Evolutionary conservation across 192 early-diverging fungal species (phyloP), one percentile per base, ranked within the genome.

Genomic region (Entomortierella parvispora): DNA sequence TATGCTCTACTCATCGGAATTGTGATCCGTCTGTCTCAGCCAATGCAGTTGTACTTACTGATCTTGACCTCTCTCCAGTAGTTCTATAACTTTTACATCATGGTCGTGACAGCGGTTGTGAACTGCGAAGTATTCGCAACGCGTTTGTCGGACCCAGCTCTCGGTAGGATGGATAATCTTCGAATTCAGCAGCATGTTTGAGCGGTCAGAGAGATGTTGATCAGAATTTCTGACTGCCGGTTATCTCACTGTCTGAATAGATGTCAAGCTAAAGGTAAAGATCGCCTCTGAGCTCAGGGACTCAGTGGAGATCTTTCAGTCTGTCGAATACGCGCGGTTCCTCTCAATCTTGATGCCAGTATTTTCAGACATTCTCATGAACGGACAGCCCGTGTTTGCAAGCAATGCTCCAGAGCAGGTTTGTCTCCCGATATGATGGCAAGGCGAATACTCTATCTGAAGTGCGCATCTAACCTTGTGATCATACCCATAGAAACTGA

Each of bases 231-330:
- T 58, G n/a, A 1, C 46, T 25, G 18, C 20, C 23, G 18, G 5
- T 18, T 45, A 31, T 25, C 32, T 49, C 37, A n/a, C 11, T 15
- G 5, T 17, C 23, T 1, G 4, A 26, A 23, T 42, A 76, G 72
- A 76, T 62, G 47, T 76, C 17, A 83, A 83, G 62, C 84, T 94
- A 32, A 96, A 96, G 74, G 79, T 91, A 43, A 90, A 89, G 25
- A 94, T 95, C 63, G 92, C 91, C 2, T 89, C 82, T 51, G 96
- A 97, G 69, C 84, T 99, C 4, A 83, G 93, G 66, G 96, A 99
- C 66, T 93, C 93, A 28, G 91, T 97, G 2, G 97, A 99, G 76
- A 84, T 93, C 33, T 91, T 93, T 58, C 97, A 97, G 79, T 85
- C 91, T 2, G 84, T 88, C 42, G 96, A 99, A 68, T 93, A 94